A percentile compares a stretch with the other conserved stretches of the same genome.
Evolutionary conservation across 2,329 filamentous ascomycete species (phyloP).

Genomic region (Colletotrichum liriopes): DNA sequence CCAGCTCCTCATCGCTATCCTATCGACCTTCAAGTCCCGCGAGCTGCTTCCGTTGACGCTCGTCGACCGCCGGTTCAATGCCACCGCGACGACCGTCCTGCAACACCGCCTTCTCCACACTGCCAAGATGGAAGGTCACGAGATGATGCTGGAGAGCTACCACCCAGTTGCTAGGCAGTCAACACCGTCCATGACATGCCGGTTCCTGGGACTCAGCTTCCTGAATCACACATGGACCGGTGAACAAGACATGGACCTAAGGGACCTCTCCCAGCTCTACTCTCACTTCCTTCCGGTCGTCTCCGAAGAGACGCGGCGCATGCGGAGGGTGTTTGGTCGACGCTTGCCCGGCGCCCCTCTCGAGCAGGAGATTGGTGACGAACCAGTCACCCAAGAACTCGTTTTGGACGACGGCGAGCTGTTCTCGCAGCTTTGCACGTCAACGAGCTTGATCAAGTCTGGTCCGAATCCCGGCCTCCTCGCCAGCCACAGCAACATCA

Average conservation of each 20-base stretch:
- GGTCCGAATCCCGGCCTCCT: slow-evolving; percentile 75
- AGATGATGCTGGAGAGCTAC: slow-evolving; percentile 84
- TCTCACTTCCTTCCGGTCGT: slow-evolving; percentile 78
- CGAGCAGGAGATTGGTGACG: slow-evolving; percentile 53
- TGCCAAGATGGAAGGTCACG: slow-evolving; percentile 72
- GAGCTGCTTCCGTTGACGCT: slow-evolving; percentile 71
- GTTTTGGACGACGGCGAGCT: slow-evolving; percentile 78
- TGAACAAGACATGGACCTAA: slow-evolving; percentile 45
- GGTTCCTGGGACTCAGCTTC: slow-evolving; percentile 75
- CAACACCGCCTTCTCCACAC: slow-evolving; percentile 75
- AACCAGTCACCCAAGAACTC: slow-evolving; percentile 72
- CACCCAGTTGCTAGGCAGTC: slow-evolving; percentile 79
- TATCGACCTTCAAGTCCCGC: slow-evolving; percentile 64
- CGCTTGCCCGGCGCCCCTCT: slow-evolving; percentile 47
- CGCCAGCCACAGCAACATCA: slow-evolving; percentile 75
- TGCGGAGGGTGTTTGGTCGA: slow-evolving; percentile 46
- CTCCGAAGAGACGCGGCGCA: slow-evolving; percentile 65
- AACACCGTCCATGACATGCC: slow-evolving; percentile 78
- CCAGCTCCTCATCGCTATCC: slow-evolving; percentile 67
- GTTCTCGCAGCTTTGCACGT: slow-evolving; percentile 81
- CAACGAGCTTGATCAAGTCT: slow-evolving; percentile 78
- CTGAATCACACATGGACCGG: slow-evolving; percentile 59
- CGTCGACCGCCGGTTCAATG: slow-evolving; percentile 76
- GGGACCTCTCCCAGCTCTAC: slow-evolving; percentile 72
- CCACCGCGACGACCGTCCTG: slow-evolving; percentile 74